phyloP scores from a whole-genome alignment of 2,329 filamentous ascomycete genomes.

The Pyrenophora teres region DNA sequence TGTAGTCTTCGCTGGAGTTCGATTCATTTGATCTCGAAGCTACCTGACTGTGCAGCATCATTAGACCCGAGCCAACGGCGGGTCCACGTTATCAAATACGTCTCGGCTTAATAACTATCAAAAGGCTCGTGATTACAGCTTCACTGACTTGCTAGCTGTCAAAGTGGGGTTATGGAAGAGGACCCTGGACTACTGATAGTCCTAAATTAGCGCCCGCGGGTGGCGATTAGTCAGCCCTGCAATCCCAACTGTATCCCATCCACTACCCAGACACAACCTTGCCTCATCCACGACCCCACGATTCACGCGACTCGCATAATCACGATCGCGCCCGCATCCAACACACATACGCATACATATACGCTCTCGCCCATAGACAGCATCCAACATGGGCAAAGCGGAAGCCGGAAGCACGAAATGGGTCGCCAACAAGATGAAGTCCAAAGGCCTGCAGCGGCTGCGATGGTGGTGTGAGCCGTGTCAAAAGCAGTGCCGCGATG shows the following conservation, averaged over 20 bases:
- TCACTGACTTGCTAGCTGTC: no score
- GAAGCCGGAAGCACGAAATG: conserved; percentile 92
- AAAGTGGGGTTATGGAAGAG: no score
- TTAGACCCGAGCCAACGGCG: no score
- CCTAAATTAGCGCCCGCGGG: not conserved
- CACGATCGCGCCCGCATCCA: not conserved
- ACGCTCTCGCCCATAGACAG: not conserved
- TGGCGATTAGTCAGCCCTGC: conserved; percentile 16
- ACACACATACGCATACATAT: no score
- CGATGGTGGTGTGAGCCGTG: conserved; percentile 90
- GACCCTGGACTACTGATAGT: no score
- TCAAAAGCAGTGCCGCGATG: conserved; percentile 76
- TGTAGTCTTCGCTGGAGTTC: no score
- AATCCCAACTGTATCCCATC: not conserved
- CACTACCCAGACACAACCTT: not conserved
- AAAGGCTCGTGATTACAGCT: no score
- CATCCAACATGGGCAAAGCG: conserved; percentile 75
- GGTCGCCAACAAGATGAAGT: conserved; percentile 88
- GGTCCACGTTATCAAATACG: not conserved
- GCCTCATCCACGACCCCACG: not conserved
- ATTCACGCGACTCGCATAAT: not conserved
- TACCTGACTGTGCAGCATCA: no score
- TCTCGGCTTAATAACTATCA: no score
- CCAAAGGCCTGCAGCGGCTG: conserved; percentile 64
- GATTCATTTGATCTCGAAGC: no score